A percentile compares a stretch with the other conserved stretches of the same genome.
Evolutionary conservation across 169 alveolate genomes (phyloP).

Genomic region (Blepharisma undulans): DNA sequence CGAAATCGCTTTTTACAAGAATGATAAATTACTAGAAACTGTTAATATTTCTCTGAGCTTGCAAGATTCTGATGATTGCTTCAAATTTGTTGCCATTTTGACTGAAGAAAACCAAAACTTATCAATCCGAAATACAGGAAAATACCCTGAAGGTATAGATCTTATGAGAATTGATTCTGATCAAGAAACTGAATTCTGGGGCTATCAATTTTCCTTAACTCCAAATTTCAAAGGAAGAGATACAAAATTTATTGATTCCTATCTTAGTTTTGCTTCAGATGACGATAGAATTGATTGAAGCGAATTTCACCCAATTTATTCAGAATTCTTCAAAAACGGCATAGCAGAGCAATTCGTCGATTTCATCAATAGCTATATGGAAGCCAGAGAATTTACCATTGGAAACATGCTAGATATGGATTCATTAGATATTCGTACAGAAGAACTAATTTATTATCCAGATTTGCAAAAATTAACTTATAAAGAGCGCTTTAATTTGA

Average conservation of each 20-base stretch:
- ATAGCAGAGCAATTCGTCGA: slow-evolving; percentile 10
- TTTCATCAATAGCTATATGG: neutral
- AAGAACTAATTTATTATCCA: slow-evolving; percentile 37
- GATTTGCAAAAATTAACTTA: slow-evolving; percentile 21
- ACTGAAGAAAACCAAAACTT: neutral
- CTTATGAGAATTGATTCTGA: neutral
- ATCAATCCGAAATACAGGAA: neutral
- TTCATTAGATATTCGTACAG: no score
- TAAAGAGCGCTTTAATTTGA: no score
- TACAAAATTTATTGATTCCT: neutral
- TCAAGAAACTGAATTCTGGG: neutral
- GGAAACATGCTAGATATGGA: no score
- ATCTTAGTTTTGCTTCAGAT: neutral
- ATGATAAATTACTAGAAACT: neutral
- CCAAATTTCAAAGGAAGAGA: slow-evolving; percentile 25
- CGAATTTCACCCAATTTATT: neutral
- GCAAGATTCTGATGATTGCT: neutral
- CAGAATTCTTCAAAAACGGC: neutral
- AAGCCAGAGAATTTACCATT: neutral
- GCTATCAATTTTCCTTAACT: neutral
- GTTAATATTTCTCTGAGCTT: neutral
- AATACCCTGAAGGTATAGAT: neutral
- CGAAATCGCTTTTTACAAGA: no score
- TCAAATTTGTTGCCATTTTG: neutral
- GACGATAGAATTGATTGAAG: neutral